phyloP scores from a whole-genome alignment of 306 rosid species.

The Ormosia emarginata region DNA sequence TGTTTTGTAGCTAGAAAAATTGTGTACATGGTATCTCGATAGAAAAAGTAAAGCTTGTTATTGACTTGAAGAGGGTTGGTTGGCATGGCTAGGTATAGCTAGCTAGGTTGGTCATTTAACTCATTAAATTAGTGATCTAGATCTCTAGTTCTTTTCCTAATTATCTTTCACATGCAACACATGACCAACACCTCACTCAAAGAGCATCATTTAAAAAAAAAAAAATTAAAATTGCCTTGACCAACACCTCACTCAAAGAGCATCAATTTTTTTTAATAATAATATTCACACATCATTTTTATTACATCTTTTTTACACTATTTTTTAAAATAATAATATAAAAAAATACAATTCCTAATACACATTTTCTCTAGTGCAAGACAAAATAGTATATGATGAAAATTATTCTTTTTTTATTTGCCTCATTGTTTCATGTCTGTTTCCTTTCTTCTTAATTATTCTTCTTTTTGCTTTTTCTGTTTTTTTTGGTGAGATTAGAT shows the following conservation, averaged over 20 bases:
- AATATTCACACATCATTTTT: too few species aligned
- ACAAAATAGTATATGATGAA: too few species aligned
- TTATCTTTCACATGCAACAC: conserved; percentile 24
- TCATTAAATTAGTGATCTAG: neutral
- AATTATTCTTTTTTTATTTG: neutral
- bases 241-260: too few species aligned
- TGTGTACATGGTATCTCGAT: neutral
- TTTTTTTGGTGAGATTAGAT: neutral
- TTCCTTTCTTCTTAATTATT: neutral
- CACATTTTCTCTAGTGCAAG: too few species aligned
- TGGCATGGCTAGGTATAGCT: neutral
- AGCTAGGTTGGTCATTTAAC: neutral
- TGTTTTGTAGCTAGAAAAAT: neutral
- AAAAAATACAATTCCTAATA: too few species aligned
- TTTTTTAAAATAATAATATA: too few species aligned
- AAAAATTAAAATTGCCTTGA: too few species aligned
- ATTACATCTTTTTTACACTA: too few species aligned
- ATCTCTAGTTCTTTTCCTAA: neutral
- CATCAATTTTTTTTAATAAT: too few species aligned
- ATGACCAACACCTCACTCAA: conserved; percentile 15
- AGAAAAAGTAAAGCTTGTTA: neutral
- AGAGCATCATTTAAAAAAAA: neutral
- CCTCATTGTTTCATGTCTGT: neutral
- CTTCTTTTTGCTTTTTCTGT: neutral
- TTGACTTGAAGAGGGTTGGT: neutral